A percentile compares a stretch with the other conserved stretches of the same genome.
Conservation (phyloP, 306 rosid species). For the Castanea mollissima region DNA sequence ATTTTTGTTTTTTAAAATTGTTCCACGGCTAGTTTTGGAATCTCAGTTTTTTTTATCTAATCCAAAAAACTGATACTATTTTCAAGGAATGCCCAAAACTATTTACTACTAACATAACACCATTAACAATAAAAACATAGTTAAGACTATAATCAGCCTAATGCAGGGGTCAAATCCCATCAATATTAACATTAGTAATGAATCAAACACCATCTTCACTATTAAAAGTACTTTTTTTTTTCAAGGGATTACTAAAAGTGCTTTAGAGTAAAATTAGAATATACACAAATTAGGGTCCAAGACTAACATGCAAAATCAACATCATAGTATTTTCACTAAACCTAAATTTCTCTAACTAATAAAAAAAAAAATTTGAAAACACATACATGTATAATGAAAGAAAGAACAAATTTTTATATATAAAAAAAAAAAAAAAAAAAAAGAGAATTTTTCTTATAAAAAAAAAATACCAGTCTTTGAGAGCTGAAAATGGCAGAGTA, state of each 20-base stretch:
- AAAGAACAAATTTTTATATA: not conserved
- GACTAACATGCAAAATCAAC: not conserved
- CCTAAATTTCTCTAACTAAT: not conserved
- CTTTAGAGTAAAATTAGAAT: not conserved
- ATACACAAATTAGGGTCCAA: not conserved
- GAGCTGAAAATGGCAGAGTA: conserved; percentile 59
- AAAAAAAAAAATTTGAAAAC: not conserved
- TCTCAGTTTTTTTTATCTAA: not conserved
- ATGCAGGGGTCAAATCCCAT: not conserved
- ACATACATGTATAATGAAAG: not conserved
- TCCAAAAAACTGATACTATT: not conserved
- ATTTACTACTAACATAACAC: not conserved
- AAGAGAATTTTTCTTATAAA: not conserved
- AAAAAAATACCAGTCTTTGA: conserved; percentile 52
- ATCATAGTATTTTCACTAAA: not conserved
- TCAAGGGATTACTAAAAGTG: no score
- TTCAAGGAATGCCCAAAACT: not conserved
- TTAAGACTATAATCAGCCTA: not conserved
- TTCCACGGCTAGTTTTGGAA: not conserved
- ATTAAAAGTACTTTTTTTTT: not conserved
- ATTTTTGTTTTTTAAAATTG: no score
- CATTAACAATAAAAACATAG: not conserved
- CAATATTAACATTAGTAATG: not conserved
- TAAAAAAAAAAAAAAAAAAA: not conserved
- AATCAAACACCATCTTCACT: not conserved